Evolutionary conservation across 129 eudicot genomes (phyloP).

Genomic region (Centrapalus pauciflorus): DNA sequence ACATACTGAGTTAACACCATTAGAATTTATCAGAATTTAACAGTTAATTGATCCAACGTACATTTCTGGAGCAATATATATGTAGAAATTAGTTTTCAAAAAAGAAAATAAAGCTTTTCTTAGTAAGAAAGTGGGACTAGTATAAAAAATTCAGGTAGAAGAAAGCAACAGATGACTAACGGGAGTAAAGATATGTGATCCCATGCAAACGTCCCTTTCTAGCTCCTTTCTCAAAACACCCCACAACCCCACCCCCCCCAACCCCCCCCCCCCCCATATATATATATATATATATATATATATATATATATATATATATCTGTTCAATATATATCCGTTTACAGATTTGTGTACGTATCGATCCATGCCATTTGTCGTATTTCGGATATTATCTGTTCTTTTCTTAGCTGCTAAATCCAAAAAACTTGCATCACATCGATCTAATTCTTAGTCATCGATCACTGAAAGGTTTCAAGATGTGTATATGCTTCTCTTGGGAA

Average conservation of each 20-base stretch:
- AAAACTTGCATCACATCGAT: slow-evolving; percentile 3
- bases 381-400: slow-evolving; percentile 3
- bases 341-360: neutral
- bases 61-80: neutral
- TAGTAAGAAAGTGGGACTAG: slow-evolving; percentile 4
- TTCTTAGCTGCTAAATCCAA: slow-evolving; percentile 15
- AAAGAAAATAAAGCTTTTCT: neutral
- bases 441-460: neutral
- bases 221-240: slow-evolving; percentile 53
- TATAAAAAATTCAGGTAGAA: slow-evolving; percentile 21
- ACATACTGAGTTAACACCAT: no score
- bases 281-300: slow-evolving; percentile 9
- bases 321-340: neutral
- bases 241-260: slow-evolving; percentile 55
- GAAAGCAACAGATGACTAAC: slow-evolving; percentile 62
- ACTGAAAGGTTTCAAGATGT: slow-evolving; percentile 2
- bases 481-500: neutral
- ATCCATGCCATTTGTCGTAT: no score
- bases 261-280: slow-evolving; percentile 32
- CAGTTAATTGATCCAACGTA: no score
- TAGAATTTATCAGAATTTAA: no score
- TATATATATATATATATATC: slow-evolving; percentile 5
- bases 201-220: slow-evolving; percentile 87
- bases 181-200: slow-evolving; percentile 30
- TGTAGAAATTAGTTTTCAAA: neutral